Conservation (phyloP, 495 filamentous ascomycete species). For the Aspergillus ellipticus region DNA sequence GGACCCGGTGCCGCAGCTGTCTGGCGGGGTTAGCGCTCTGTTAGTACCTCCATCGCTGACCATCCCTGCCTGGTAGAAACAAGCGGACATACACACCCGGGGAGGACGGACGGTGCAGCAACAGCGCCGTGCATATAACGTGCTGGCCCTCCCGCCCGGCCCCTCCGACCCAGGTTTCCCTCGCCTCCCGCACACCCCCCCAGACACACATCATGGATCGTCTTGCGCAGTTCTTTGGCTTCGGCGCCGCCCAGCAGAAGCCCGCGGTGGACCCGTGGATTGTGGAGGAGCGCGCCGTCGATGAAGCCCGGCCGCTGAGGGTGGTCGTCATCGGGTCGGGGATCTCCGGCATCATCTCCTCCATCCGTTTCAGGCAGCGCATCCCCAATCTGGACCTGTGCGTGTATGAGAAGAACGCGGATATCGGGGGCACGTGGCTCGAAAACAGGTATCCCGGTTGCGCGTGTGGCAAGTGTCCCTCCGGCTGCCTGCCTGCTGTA, state of each 20-base stretch:
- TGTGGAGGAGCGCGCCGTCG: conserved; percentile 50
- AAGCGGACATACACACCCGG: too few species aligned
- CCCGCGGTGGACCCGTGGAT: conserved; percentile 3
- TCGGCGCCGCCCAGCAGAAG: background rate
- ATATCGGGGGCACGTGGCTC: conserved; percentile 69
- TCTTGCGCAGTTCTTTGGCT: conserved; percentile 11
- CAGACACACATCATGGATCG: conserved; percentile 11
- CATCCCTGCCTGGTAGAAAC: too few species aligned
- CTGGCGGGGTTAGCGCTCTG: too few species aligned
- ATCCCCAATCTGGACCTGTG: conserved; percentile 57
- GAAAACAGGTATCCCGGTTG: conserved; percentile 70
- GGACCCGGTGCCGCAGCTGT: too few species aligned
- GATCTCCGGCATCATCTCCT: conserved; percentile 58
- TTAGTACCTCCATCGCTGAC: too few species aligned
- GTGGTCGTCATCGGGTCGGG: conserved; percentile 66
- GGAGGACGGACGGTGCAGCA: background rate
- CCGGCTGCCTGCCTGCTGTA: background rate
- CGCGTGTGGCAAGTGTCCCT: conserved; percentile 41
- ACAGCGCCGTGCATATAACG: background rate
- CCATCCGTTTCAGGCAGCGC: conserved; percentile 55
- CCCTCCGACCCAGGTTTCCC: background rate
- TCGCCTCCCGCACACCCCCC: background rate
- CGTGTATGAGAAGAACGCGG: conserved; percentile 77
- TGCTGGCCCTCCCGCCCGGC: background rate
- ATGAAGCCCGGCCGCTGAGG: conserved; percentile 51